Evolutionary conservation across 225 moss, liverwort and hornwort species (phyloP).

Genomic region (Bryum argenteum): DNA sequence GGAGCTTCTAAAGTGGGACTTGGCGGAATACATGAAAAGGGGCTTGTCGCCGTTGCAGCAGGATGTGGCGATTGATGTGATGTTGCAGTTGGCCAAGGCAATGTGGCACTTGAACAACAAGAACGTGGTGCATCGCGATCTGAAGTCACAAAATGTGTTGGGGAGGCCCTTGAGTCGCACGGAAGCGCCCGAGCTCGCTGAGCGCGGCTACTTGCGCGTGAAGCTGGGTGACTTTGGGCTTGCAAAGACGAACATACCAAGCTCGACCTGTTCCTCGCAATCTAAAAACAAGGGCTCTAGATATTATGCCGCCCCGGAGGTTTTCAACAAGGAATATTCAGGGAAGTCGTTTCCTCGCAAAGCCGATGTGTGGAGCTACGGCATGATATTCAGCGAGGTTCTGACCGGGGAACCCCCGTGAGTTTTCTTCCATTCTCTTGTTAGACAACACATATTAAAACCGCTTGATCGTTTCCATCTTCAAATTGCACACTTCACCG

Average conservation of each 20-base stretch:
- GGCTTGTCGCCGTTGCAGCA: neutral
- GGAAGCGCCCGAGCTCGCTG: slow-evolving; percentile 28
- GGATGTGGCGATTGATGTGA: slow-evolving; percentile 31
- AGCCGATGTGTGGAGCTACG: slow-evolving; percentile 51
- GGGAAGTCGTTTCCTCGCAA: neutral
- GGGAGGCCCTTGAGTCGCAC: neutral
- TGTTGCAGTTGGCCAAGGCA: slow-evolving; percentile 48
- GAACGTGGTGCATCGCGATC: slow-evolving; percentile 34
- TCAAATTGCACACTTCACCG: no score
- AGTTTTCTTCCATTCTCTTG: neutral
- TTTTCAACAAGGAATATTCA: neutral
- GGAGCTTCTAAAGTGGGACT: slow-evolving; percentile 32
- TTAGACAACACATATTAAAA: neutral
- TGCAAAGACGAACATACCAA: slow-evolving; percentile 15
- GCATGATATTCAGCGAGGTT: slow-evolving; percentile 26
- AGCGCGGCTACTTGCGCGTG: slow-evolving; percentile 34
- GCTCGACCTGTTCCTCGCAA: neutral
- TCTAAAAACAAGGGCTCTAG: neutral
- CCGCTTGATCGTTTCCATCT: no score
- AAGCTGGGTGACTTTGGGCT: slow-evolving; percentile 46
- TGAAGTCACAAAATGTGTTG: slow-evolving; percentile 36
- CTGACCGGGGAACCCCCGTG: slow-evolving; percentile 27
- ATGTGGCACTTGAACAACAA: slow-evolving; percentile 43
- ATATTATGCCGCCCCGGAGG: slow-evolving; percentile 37
- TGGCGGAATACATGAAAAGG: neutral